A percentile compares a stretch with the other conserved stretches of the same genome.
Evolutionary conservation across 306 rosid species (phyloP).

Genomic region (Pterocarpus santalinus): DNA sequence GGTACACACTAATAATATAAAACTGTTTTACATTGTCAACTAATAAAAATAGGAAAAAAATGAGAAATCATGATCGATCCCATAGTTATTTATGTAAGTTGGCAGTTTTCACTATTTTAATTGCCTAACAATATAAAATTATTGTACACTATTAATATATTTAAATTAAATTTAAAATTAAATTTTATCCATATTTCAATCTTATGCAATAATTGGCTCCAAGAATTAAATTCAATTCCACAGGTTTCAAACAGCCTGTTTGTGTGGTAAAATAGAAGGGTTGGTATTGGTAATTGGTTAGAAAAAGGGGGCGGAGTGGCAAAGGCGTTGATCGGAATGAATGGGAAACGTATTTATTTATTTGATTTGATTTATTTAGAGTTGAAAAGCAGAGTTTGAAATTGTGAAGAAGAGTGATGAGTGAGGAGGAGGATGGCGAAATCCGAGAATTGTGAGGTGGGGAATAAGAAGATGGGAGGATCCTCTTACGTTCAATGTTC

Average conservation of each 20-base stretch:
- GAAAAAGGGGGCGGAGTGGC: neutral
- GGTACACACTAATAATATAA: too few relatives aligned
- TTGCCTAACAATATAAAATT: too few relatives aligned
- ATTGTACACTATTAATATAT: too few relatives aligned
- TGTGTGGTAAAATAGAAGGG: neutral
- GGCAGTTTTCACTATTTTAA: too few relatives aligned
- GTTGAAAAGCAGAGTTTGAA: neutral
- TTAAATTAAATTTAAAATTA: too few relatives aligned
- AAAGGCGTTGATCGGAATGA: neutral
- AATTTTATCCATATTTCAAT: too few relatives aligned
- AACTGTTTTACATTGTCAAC: too few relatives aligned
- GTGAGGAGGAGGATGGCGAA: slow-evolving; percentile 56
- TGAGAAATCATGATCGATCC: too few relatives aligned
- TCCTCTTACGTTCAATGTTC: slow-evolving; percentile 31
- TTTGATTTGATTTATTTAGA: neutral
- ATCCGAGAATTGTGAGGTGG: slow-evolving; percentile 47
- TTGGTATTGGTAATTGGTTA: neutral
- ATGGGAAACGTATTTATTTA: neutral
- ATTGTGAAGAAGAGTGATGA: neutral
- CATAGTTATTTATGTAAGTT: too few relatives aligned
- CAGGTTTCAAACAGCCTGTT: neutral
- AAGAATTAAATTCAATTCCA: too few relatives aligned
- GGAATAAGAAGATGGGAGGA: slow-evolving; percentile 20
- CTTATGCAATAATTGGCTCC: too few relatives aligned
- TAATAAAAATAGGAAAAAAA: too few relatives aligned